phyloP scores from a whole-genome alignment of 192 early-diverging fungal genomes.

The Coemansia sp. region DNA sequence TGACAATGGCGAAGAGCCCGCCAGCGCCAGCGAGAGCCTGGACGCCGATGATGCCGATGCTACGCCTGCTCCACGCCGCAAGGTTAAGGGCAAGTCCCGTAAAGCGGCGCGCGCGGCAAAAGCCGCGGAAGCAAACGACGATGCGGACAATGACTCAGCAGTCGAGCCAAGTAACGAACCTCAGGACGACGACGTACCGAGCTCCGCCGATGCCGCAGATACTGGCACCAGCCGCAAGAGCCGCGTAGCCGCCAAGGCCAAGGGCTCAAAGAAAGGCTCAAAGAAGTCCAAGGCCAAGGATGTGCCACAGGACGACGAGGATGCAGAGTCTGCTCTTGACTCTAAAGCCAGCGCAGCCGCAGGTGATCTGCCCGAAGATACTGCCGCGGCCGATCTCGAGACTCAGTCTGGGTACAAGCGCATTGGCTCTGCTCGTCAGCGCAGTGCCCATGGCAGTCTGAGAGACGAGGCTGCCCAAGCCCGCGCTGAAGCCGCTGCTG shows the following conservation, averaged over 20 bases:
- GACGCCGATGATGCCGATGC: not conserved
- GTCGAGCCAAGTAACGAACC: too few species aligned
- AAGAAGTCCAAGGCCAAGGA: constrained; percentile 9
- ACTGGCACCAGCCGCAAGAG: not conserved
- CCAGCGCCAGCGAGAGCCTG: not conserved
- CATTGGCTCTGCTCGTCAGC: constrained; percentile 11
- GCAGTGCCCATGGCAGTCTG: not conserved
- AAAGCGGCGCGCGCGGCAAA: not conserved
- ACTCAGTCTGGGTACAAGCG: constrained; percentile 5
- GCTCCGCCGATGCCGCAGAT: not conserved
- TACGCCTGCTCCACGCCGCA: not conserved
- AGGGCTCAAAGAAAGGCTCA: not conserved
- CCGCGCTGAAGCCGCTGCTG: constrained; percentile 27
- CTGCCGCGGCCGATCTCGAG: not conserved
- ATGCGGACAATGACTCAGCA: constrained; percentile 2
- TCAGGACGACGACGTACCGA: not conserved
- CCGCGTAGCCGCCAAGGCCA: not conserved
- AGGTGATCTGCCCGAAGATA: not conserved
- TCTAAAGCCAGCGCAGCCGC: not conserved
- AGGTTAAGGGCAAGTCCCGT: not conserved
- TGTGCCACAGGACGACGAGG: not conserved
- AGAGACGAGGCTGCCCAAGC: constrained; percentile 26
- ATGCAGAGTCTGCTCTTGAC: not conserved
- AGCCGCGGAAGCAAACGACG: not conserved
- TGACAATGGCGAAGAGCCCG: constrained; percentile 1